Base-by-base conservation (phyloP, 1,139 yeast genomes). In the Blastobotrys serpentis region DNA sequence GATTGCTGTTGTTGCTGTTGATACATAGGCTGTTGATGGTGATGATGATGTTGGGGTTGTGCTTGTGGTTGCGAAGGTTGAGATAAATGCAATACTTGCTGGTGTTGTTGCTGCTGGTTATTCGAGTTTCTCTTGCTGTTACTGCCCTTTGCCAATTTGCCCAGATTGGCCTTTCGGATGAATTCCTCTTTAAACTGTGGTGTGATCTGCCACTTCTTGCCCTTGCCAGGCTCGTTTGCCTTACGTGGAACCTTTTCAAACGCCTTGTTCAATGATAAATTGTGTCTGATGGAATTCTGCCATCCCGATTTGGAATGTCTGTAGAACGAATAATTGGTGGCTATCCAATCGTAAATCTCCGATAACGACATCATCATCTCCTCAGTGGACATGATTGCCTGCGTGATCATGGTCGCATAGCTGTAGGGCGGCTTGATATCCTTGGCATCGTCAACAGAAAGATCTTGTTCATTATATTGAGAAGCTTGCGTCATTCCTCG, bases 171-270 rank as follows among this genome's bases (percentile, higher is more conserved):
- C 69, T 88, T 86, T 57, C 76, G 79, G 64, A 89, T 71, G 59
- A 89, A 90, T 56, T 94, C 98, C 46, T 82, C 83, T 61, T 86
- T 84, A 64, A 86, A 89, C 43, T 83, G 74, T 40, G 86, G 94
- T 56, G 89, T 82, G 51, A 92, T 90, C 69, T 89, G 95, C 99
- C 99, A 92, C 69, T 92, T 92, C 95, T 92, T 92, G 55, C 98
- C 98, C 67, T 92, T 92, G 25, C 99, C 98, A 0, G 98, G 97
- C 68, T 92, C 98, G 66, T 88, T 86, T 16, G 95, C 92, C 65
- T 87, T 81, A 62, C 98, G 77, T 21, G 98, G 96, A 21, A 90
- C 97, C 69, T 92, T 92, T 63, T 90, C 98, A 64, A 86, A 86
- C 7, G 95, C 92, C 65, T 86, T 86, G 66, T 86, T 86, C 48